phyloP scores from a whole-genome alignment of 371 early-diverging fungal genomes.

The Mucor irregularis region DNA sequence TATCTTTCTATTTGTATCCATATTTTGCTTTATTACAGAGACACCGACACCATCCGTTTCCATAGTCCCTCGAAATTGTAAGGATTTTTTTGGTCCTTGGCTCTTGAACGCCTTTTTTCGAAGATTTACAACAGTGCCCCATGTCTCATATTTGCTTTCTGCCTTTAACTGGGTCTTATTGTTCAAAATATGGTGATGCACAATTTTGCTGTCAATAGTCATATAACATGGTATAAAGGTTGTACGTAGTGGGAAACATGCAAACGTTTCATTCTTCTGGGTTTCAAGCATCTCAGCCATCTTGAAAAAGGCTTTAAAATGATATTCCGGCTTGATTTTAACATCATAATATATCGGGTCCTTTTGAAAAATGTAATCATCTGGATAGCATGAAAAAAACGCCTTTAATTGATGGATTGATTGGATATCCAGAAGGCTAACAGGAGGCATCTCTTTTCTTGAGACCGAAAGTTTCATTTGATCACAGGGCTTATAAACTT shows the following conservation, averaged over 20 bases:
- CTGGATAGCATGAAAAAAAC: not conserved
- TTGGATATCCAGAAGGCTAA: not conserved
- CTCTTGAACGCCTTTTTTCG: not conserved
- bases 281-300: too few relatives aligned
- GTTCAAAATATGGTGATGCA: not conserved
- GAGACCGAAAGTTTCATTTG: not conserved
- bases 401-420: not conserved
- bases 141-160: not conserved
- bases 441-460: not conserved
- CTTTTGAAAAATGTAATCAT: not conserved
- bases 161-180: too few relatives aligned
- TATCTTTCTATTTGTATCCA: not conserved
- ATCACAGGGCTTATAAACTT: not conserved
- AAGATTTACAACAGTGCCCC: not conserved
- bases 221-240: not conserved
- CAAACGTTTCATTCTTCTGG: too few relatives aligned
- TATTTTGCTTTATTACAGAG: slow-evolving; percentile 1
- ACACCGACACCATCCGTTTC: slow-evolving; percentile 9
- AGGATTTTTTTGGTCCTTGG: slow-evolving; percentile 2
- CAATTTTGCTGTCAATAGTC: not conserved
- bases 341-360: not conserved
- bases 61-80: not conserved
- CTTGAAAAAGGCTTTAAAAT: not conserved
- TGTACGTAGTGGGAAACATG: not conserved
- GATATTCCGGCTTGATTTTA: not conserved